A percentile compares a stretch with the other conserved stretches of the same genome.
phyloP scores from a whole-genome alignment of 2,329 filamentous ascomycete species.

The Didymella glomerata region DNA sequence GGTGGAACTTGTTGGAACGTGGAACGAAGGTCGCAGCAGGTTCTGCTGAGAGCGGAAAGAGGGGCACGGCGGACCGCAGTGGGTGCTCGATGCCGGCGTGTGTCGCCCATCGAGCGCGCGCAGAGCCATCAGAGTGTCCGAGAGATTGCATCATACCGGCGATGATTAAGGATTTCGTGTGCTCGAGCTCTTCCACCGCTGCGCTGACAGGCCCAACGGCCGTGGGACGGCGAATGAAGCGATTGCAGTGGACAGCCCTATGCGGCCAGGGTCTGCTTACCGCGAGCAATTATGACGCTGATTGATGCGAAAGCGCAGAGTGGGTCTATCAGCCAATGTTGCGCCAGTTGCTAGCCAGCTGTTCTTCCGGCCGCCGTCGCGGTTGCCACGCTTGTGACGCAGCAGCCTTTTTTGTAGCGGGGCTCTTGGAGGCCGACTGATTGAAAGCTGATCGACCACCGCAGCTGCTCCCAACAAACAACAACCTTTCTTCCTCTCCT shows the following conservation, averaged over 20 bases:
- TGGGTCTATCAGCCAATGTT: constrained; percentile 29
- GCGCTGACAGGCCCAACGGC: constrained; percentile 18
- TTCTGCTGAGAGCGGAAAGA: constrained; percentile 18
- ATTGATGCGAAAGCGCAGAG: constrained; percentile 36
- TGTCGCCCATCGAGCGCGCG: constrained; percentile 19
- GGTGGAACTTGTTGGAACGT: constrained; percentile 22
- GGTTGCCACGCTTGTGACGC: constrained; percentile 48
- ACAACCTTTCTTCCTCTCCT: constrained; percentile 12
- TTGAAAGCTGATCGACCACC: constrained; percentile 35
- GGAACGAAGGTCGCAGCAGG: constrained; percentile 17
- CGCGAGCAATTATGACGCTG: constrained; percentile 32
- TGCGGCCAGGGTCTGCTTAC: constrained; percentile 31
- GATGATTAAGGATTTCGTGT: constrained; percentile 18
- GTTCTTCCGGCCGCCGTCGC: constrained; percentile 34
- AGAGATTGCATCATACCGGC: constrained; percentile 26
- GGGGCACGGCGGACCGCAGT: constrained; percentile 21
- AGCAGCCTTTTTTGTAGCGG: constrained; percentile 35
- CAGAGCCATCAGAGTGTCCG: constrained; percentile 6
- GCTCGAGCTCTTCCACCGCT: constrained; percentile 7
- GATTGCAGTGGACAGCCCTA: constrained; percentile 20
- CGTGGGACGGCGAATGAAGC: constrained; percentile 24
- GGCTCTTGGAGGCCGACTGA: constrained; percentile 34
- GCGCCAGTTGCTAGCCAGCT: constrained; percentile 24
- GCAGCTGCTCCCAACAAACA: constrained; percentile 34
- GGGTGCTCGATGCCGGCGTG: constrained; percentile 19